Conservation (phyloP, 2,329 filamentous ascomycete genomes). For the Venturia effusa region DNA sequence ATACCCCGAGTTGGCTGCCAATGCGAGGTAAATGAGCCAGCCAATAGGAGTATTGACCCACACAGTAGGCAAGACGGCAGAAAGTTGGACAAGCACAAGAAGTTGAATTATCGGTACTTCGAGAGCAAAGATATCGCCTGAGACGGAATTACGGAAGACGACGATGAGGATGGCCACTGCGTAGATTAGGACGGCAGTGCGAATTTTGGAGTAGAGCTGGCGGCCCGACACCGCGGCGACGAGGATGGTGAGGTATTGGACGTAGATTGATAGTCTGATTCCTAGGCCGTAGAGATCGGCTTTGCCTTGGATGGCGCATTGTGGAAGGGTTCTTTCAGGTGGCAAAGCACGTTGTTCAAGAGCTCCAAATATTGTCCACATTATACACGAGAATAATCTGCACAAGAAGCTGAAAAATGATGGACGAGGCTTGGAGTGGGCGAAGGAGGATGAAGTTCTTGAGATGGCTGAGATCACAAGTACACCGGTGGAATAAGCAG, state of each 20-base stretch:
- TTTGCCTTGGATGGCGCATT: not conserved
- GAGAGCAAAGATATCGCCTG: not conserved
- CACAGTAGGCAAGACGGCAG: not conserved
- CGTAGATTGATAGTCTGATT: not conserved
- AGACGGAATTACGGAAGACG: not conserved
- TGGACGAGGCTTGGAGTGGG: not conserved
- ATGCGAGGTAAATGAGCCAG: not conserved
- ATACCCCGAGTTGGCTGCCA: not conserved
- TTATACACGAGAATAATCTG: not conserved
- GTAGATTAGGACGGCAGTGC: not conserved
- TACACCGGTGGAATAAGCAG: not conserved
- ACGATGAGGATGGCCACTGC: not conserved
- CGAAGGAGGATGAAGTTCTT: not conserved
- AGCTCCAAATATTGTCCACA: not conserved
- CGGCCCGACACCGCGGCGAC: not conserved
- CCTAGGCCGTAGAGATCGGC: not conserved
- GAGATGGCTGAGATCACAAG: not conserved
- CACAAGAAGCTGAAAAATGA: not conserved
- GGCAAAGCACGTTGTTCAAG: not conserved
- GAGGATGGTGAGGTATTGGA: constrained; percentile 4
- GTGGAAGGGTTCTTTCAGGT: not conserved
- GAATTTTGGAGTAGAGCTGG: constrained; percentile 1
- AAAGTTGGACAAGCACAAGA: not conserved
- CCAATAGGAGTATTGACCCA: not conserved
- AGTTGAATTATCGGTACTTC: constrained; percentile 1